Percentiles rank a stretch among this genome's conserved stretches.
These are phyloP conservation scores for Cenchrus purpureus DNA, from an alignment of 176 grass and related monocot species.

Conservation along the genomic window DNA sequence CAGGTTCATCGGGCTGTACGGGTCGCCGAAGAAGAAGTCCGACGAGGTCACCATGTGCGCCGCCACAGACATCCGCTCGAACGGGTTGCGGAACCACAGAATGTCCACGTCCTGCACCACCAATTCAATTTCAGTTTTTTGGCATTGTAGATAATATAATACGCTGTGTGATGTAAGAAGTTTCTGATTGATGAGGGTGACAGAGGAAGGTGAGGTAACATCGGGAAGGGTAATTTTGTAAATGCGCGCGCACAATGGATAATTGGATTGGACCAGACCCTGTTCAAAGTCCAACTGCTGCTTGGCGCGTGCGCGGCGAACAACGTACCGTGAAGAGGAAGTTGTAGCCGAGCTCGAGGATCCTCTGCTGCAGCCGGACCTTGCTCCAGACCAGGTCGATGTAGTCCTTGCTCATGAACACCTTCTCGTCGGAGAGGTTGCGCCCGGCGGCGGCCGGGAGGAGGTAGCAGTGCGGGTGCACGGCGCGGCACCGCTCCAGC, in stretches of 20 bases:
- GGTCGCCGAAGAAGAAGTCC: slow-evolving; percentile 70
- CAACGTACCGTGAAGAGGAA: slow-evolving; percentile 84
- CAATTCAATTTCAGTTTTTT: not conserved
- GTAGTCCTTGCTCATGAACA: slow-evolving; percentile 83
- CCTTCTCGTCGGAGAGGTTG: slow-evolving; percentile 67
- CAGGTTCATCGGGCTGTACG: slow-evolving; percentile 54
- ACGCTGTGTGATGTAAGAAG: no score
- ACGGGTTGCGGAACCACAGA: slow-evolving; percentile 82
- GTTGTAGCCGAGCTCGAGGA: slow-evolving; percentile 88
- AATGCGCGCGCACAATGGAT: not conserved
- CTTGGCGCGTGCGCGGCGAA: no score
- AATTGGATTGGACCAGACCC: not conserved
- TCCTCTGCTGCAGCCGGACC: slow-evolving; percentile 67
- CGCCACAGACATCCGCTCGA: slow-evolving; percentile 60
- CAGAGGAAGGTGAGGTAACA: not conserved
- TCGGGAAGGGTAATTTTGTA: not conserved
- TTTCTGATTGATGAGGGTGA: not conserved
- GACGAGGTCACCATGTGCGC: slow-evolving; percentile 71
- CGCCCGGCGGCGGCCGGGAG: slow-evolving; percentile 37
- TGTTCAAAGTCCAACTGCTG: slow-evolving; percentile 21
- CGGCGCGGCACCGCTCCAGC: slow-evolving; percentile 47
- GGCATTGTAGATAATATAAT: no score
- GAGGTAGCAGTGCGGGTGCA: slow-evolving; percentile 79
- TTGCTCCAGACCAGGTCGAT: slow-evolving; percentile 89
- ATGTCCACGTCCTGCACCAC: slow-evolving; percentile 70